Percentiles rank a stretch among this genome's conserved stretches.
Evolutionary conservation across 2,329 filamentous ascomycete genomes (phyloP).

Genomic region (Aureobasidium sp.): DNA sequence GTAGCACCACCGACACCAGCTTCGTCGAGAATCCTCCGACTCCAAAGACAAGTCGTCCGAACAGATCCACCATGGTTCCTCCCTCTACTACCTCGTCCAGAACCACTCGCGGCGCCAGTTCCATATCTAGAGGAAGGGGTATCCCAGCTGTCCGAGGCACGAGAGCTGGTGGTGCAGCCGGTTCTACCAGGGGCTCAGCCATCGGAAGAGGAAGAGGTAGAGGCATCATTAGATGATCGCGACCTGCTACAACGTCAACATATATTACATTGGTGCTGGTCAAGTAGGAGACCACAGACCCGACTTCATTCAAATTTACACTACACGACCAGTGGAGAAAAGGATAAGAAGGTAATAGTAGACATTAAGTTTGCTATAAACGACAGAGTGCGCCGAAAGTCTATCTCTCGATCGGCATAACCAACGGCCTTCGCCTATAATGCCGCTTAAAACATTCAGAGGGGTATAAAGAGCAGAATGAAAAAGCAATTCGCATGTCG

Average conservation of each 20-base stretch:
- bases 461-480: not conserved
- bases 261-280: no score
- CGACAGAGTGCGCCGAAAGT: not conserved
- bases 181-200: slow-evolving; percentile 23
- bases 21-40: slow-evolving; percentile 77
- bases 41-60: slow-evolving; percentile 29
- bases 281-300: not conserved
- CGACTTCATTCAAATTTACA: no score
- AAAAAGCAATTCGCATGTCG: not conserved
- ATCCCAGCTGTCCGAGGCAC: not conserved
- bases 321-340: not conserved
- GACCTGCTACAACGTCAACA: not conserved
- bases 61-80: slow-evolving; percentile 35
- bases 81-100: slow-evolving; percentile 19
- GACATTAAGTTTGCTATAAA: slow-evolving; percentile 5
- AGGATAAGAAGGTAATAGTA: not conserved
- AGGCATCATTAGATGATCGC: slow-evolving; percentile 9
- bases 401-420: not conserved
- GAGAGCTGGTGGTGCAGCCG: slow-evolving; percentile 24
- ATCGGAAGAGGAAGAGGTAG: slow-evolving; percentile 27
- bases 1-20: slow-evolving; percentile 80
- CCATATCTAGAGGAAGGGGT: slow-evolving; percentile 26
- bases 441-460: not conserved
- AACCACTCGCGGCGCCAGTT: slow-evolving; percentile 25
- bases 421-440: not conserved